These are phyloP conservation scores for Stipa capillata DNA, from an alignment of 176 grass and related monocot genomes.

Conservation along the genomic window DNA sequence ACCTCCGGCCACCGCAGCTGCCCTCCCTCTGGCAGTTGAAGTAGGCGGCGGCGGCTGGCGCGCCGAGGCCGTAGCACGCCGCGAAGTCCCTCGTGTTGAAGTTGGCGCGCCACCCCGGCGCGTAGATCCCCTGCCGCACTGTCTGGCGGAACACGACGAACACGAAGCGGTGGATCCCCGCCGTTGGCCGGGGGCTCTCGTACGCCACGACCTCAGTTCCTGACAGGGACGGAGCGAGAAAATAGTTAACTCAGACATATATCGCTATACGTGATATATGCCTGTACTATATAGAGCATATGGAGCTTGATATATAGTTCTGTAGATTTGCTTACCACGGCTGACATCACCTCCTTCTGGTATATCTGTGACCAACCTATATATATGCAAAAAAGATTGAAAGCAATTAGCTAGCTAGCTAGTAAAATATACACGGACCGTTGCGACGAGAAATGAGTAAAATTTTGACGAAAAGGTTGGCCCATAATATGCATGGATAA, in stretches of 20 bases:
- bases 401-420: background rate
- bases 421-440: background rate
- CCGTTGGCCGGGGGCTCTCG: slow-evolving; percentile 34
- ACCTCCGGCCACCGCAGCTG: slow-evolving; percentile 63
- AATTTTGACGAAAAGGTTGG: background rate
- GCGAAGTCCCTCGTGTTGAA: slow-evolving; percentile 56
- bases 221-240: no score
- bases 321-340: slow-evolving; percentile 31
- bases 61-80: slow-evolving; percentile 41
- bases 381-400: background rate
- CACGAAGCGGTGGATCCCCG: slow-evolving; percentile 59
- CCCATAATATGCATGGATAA: background rate
- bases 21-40: slow-evolving; percentile 76
- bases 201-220: slow-evolving; percentile 49
- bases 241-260: background rate
- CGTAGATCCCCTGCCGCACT: slow-evolving; percentile 23
- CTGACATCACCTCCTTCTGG: slow-evolving; percentile 51
- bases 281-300: no score
- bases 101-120: slow-evolving; percentile 61
- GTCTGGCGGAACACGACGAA: slow-evolving; percentile 52
- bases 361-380: slow-evolving; percentile 84
- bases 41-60: slow-evolving; percentile 35
- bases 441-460: no score
- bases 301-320: background rate
- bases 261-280: background rate